phyloP scores from a whole-genome alignment of 805 yeast species.

The Ogataea pini region DNA sequence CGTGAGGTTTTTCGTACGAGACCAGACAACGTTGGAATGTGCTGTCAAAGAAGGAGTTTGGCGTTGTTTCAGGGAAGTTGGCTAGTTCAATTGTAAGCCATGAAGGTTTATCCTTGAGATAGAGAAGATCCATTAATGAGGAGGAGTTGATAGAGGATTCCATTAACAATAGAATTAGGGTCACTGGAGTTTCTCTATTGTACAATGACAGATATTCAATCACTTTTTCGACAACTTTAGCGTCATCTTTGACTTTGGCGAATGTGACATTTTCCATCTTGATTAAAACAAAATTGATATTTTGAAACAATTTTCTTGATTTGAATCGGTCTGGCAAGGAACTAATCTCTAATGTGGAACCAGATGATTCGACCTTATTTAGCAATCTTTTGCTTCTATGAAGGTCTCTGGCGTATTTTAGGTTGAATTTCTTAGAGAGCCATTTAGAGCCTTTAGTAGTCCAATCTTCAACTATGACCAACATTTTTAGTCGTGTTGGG shows the following conservation, averaged over 20 bases:
- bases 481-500: conserved; percentile 5
- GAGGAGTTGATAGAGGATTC: conserved; percentile 1
- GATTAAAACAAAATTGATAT: conserved; percentile 46
- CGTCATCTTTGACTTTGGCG: conserved; percentile 16
- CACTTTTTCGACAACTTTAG: conserved; percentile 22
- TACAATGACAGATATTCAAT: conserved; percentile 23
- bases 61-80: not conserved
- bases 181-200: conserved; percentile 13
- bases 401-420: conserved; percentile 34
- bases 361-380: conserved; percentile 1
- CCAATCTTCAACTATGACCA: conserved; percentile 54
- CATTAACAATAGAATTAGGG: conserved; percentile 16
- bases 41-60: not conserved
- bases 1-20: conserved; percentile 1
- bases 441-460: conserved; percentile 18
- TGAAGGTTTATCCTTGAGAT: not conserved
- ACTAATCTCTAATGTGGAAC: conserved; percentile 34
- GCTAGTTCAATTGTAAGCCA: conserved; percentile 11
- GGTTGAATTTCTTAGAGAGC: conserved; percentile 12
- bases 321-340: conserved; percentile 45
- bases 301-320: conserved; percentile 40
- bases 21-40: conserved; percentile 1
- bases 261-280: conserved; percentile 49
- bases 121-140: not conserved
- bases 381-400: conserved; percentile 19